These are phyloP conservation scores for Kregervanrija fluxuum DNA, from an alignment of 805 yeast species.

Conservation along the genomic window DNA sequence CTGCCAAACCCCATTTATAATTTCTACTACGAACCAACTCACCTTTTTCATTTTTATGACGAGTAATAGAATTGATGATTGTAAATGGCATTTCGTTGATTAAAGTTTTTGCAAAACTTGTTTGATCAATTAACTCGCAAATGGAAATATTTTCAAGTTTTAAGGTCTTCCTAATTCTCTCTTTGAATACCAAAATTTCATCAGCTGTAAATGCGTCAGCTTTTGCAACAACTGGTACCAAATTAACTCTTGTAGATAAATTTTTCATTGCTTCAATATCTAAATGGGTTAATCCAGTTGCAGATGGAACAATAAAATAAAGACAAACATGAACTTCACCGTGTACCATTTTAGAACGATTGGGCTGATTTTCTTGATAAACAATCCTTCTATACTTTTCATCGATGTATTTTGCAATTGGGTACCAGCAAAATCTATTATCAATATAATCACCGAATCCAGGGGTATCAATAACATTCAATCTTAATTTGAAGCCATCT, in stretches of 20 bases:
- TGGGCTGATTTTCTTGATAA: slow-evolving; percentile 75
- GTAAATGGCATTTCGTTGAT: slow-evolving; percentile 56
- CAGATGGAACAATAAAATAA: slow-evolving; percentile 71
- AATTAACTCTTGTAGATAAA: slow-evolving; percentile 63
- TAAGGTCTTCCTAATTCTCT: slow-evolving; percentile 42
- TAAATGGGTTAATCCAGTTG: slow-evolving; percentile 50
- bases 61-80: slow-evolving; percentile 58
- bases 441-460: slow-evolving; percentile 70
- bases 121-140: slow-evolving; percentile 41
- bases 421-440: slow-evolving; percentile 59
- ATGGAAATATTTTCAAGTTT: slow-evolving; percentile 48
- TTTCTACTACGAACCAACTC: slow-evolving; percentile 60
- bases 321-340: slow-evolving; percentile 77
- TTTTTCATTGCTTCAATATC: slow-evolving; percentile 72
- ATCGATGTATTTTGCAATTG: slow-evolving; percentile 67
- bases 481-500: slow-evolving; percentile 47
- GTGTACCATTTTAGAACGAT: slow-evolving; percentile 46
- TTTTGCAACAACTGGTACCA: slow-evolving; percentile 77
- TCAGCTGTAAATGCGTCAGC: slow-evolving; percentile 63
- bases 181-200: slow-evolving; percentile 51
- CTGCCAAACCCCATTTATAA: slow-evolving; percentile 83
- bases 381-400: slow-evolving; percentile 63
- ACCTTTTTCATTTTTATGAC: slow-evolving; percentile 36
- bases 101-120: slow-evolving; percentile 28
- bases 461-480: slow-evolving; percentile 64